These are phyloP conservation scores for Pycnococcus provasolii DNA, from an alignment of 139 green algal genomes.

Conservation along the genomic window DNA sequence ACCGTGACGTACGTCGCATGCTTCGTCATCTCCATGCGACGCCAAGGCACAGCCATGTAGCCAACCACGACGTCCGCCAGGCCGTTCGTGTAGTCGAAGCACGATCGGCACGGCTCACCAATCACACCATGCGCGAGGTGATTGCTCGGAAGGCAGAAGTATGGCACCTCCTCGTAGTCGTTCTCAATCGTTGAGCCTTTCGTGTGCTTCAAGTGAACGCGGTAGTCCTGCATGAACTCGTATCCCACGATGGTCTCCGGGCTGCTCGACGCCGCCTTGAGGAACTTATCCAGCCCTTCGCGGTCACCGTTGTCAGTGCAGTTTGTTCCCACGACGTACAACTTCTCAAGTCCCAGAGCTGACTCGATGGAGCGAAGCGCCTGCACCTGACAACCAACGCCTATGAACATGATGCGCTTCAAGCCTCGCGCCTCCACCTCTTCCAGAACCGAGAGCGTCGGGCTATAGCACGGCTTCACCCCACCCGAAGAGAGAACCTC, in stretches of 20 bases:
- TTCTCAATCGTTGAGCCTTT: constrained; percentile 51
- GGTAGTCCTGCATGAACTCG: constrained; percentile 89
- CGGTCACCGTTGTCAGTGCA: constrained; percentile 35
- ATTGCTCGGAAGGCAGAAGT: constrained; percentile 91
- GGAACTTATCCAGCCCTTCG: constrained; percentile 76
- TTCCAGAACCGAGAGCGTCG: constrained; percentile 83
- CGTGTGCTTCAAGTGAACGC: constrained; percentile 69
- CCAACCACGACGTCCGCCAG: constrained; percentile 87
- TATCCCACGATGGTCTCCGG: constrained; percentile 74
- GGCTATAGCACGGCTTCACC: constrained; percentile 83
- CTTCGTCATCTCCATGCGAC: constrained; percentile 57
- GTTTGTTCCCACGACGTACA: constrained; percentile 81
- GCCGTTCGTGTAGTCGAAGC: constrained; percentile 95
- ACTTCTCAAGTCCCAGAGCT: constrained; percentile 73
- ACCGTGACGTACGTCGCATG: constrained; percentile 88
- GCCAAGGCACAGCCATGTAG: constrained; percentile 73
- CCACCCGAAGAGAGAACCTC: constrained; percentile 78
- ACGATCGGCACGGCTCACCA: constrained; percentile 80
- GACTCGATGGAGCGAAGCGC: constrained; percentile 77
- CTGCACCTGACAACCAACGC: constrained; percentile 41
- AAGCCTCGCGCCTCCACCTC: constrained; percentile 72
- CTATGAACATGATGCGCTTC: constrained; percentile 21
- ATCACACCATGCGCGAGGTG: constrained; percentile 85
- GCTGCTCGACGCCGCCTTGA: constrained; percentile 56
- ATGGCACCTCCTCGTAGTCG: constrained; percentile 74